A percentile compares a stretch with the other conserved stretches of the same genome.
Conservation (phyloP, 2,329 filamentous ascomycete genomes). For the Stenocarpella maydis region DNA sequence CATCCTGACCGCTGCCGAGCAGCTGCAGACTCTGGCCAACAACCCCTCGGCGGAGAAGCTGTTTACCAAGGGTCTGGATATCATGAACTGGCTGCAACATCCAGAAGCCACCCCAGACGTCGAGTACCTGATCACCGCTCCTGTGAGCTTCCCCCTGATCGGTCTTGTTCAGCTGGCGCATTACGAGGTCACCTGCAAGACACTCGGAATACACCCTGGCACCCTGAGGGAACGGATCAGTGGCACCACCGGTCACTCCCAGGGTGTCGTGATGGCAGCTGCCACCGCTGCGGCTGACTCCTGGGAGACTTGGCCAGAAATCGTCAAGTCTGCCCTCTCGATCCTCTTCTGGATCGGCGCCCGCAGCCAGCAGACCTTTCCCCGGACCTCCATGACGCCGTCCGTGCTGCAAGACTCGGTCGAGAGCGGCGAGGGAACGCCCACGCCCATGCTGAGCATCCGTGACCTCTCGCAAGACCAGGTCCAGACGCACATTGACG, state of each 20-base stretch:
- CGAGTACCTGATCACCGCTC: constrained; percentile 93
- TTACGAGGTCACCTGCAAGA: constrained; percentile 93
- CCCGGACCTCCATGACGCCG: constrained; percentile 90
- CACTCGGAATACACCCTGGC: constrained; percentile 87
- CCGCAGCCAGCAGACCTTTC: constrained; percentile 96
- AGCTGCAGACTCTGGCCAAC: constrained; percentile 84
- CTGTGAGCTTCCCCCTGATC: constrained; percentile 95
- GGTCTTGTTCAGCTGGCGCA: constrained; percentile 95
- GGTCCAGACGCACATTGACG: constrained; percentile 95
- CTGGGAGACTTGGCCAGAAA: constrained; percentile 90
- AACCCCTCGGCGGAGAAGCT: constrained; percentile 92
- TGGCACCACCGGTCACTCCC: constrained; percentile 94
- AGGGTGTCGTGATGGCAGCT: constrained; percentile 93
- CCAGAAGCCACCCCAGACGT: constrained; percentile 89
- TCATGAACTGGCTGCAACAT: constrained; percentile 92
- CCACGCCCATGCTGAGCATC: constrained; percentile 97
- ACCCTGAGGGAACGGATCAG: constrained; percentile 84
- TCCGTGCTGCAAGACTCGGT: constrained; percentile 90
- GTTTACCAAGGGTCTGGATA: constrained; percentile 95
- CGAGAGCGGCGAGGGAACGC: constrained; percentile 92
- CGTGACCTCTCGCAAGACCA: constrained; percentile 87
- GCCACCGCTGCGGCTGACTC: constrained; percentile 89
- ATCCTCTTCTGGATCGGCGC: constrained; percentile 99
- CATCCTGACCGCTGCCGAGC: constrained; percentile 80
- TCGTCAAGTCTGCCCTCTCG: constrained; percentile 81